These are phyloP conservation scores for Penicillium sp. DNA, from an alignment of 2,329 filamentous ascomycete genomes.

Conservation along the genomic window DNA sequence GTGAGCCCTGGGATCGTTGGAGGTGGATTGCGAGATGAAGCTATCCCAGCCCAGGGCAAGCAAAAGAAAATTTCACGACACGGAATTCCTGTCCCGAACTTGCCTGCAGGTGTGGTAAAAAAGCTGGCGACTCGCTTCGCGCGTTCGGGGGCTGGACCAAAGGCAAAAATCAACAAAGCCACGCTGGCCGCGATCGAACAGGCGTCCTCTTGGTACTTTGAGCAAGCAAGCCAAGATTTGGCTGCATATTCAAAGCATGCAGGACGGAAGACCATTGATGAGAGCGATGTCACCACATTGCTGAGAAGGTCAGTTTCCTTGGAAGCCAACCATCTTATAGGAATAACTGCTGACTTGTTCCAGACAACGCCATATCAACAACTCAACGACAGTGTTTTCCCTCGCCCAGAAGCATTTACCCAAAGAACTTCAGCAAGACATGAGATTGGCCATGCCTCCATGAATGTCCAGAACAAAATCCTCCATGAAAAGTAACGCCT, in stretches of 20 bases:
- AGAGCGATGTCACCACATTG: constrained; percentile 76
- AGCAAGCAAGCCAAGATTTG: constrained; percentile 79
- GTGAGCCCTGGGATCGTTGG: constrained; percentile 36
- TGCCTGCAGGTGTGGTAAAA: constrained; percentile 74
- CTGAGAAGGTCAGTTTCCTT: constrained; percentile 70
- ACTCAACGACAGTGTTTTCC: constrained; percentile 73
- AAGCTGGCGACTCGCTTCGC: constrained; percentile 64
- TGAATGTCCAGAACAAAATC: constrained; percentile 24
- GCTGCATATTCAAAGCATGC: constrained; percentile 78
- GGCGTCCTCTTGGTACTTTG: constrained; percentile 88
- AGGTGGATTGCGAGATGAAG: constrained; percentile 39
- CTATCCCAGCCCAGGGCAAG: constrained; percentile 36
- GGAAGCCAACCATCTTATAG: neutral
- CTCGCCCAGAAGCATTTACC: constrained; percentile 82
- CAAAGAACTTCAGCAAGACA: constrained; percentile 76
- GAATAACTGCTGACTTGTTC: constrained; percentile 34
- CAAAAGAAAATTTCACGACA: constrained; percentile 65
- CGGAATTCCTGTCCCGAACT: constrained; percentile 71
- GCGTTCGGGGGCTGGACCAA: constrained; percentile 63
- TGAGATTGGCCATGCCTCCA: constrained; percentile 52
- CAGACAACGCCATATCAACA: constrained; percentile 75
- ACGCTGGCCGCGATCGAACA: constrained; percentile 72
- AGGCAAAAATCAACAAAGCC: constrained; percentile 70
- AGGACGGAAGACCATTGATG: constrained; percentile 79
- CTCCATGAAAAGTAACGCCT: constrained; percentile 19